Conservation (phyloP, 345 rosid species). For the Linum tenue region DNA sequence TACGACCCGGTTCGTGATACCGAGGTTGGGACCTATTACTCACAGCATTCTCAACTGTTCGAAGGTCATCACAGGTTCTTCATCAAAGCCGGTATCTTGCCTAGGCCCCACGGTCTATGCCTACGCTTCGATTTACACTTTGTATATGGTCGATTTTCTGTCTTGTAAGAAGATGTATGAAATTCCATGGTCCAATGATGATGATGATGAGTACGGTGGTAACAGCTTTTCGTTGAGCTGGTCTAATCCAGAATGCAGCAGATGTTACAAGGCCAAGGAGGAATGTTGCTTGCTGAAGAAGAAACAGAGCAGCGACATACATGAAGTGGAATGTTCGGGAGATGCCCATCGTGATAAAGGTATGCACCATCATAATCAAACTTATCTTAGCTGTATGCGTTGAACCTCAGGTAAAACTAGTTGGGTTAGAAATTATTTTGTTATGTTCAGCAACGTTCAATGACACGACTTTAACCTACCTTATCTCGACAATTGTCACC, state of each 20-base stretch:
- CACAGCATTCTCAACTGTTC: not conserved
- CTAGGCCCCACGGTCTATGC: constrained; percentile 8
- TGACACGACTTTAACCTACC: too few relatives aligned
- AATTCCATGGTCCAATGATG: fast-evolving
- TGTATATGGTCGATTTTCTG: not conserved
- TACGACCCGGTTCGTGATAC: not conserved
- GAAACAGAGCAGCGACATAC: not conserved
- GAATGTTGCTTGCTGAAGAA: not conserved
- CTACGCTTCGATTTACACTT: not conserved
- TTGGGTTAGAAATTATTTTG: too few relatives aligned
- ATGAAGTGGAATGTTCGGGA: not conserved
- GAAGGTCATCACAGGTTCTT: not conserved
- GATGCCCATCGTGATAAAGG: not conserved
- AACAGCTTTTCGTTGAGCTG: not conserved
- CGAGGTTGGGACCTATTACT: not conserved
- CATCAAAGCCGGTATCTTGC: not conserved
- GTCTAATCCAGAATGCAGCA: not conserved
- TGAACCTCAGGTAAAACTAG: too few relatives aligned
- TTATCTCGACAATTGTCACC: too few relatives aligned
- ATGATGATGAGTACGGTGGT: not conserved
- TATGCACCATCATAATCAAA: not conserved
- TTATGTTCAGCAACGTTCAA: too few relatives aligned
- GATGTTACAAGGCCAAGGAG: not conserved
- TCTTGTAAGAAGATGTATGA: constrained; percentile 14
- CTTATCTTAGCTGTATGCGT: not conserved